Evolutionary conservation across 2,329 filamentous ascomycete species (phyloP), one percentile per base, ranked within the genome.

Genomic region (Neonectria coccinea): DNA sequence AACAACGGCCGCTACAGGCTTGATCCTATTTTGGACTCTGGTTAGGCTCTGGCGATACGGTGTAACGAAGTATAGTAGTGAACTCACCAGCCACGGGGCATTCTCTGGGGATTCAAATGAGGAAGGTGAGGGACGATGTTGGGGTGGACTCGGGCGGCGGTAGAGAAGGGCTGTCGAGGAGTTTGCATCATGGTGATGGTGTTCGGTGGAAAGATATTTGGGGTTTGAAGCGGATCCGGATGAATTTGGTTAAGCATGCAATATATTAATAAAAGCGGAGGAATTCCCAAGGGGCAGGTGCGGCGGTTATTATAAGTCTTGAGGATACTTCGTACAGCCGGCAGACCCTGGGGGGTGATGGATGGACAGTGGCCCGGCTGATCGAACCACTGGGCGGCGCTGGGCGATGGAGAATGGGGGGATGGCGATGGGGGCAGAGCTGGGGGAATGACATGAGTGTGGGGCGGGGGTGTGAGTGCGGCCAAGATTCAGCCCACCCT

Each of bases 1-100:
- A n/a, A 74, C 65, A 61, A 79, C 65, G 54, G 73, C 76, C 33
- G 71, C 70, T 54, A 77, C 70, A 50, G 77, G 73, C 58, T 78
- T 77, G 25, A 76, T 56, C 73, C 78, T 80, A 62, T 64, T 63
- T 59, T 44, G 54, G 11, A 55, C 8, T 62, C 52, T 66, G 62
- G 25, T 50, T 51, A 61, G 31, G 11, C 33, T 25, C 50, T 14
- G 9, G 20, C 44, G n/a, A 20, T 27, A 55, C 27, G 44, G 51
- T 22, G 41, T 57, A 18, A 14, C 33, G 16, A 44, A 18, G 11
- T 50, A 42, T 52, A 22, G 31, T 42, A 31, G 39, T 20, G 47
- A 31, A 67, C 72, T 66, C 69, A 74, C 72, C 66, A 70, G 63
- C 59, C 65, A 58, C 70, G 54, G 29, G 66, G 62, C 72, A 74